Evolutionary conservation across 805 yeast species (phyloP).

Genomic region (Hermanozyma aechmeae): DNA sequence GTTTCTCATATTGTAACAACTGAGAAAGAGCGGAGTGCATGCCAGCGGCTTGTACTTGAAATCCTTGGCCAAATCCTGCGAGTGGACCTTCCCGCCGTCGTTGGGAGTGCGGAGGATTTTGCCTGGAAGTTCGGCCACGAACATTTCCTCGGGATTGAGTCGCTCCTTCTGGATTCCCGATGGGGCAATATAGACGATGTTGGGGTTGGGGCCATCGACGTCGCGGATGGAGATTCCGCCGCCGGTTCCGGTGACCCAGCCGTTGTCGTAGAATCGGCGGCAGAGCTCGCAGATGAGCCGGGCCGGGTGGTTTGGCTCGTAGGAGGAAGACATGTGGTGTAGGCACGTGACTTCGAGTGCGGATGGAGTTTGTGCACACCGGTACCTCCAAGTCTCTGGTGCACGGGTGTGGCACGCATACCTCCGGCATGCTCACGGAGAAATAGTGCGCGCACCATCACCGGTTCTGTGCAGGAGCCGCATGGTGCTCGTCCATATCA

Average conservation of each 20-base stretch:
- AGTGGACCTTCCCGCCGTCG: constrained; percentile 13
- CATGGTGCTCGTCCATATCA: too few species aligned
- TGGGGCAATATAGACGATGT: constrained; percentile 71
- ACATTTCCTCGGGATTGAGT: constrained; percentile 73
- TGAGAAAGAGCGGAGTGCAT: constrained; percentile 81
- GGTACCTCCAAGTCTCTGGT: too few species aligned
- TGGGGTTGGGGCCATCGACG: constrained; percentile 29
- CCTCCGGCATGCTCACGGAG: too few species aligned
- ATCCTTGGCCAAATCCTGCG: constrained; percentile 24
- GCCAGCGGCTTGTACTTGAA: constrained; percentile 76
- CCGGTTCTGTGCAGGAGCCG: too few species aligned
- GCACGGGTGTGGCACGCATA: too few species aligned
- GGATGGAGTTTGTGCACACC: too few species aligned
- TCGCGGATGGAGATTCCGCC: constrained; percentile 82
- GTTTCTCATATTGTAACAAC: constrained; percentile 54
- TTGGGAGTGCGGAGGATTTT: constrained; percentile 54
- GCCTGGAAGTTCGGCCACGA: constrained; percentile 54
- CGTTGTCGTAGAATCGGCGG: constrained; percentile 61
- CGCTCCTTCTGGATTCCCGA: constrained; percentile 95
- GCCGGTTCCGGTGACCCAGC: constrained; percentile 95
- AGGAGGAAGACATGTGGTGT: too few species aligned
- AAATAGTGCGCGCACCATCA: too few species aligned
- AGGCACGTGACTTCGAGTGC: too few species aligned
- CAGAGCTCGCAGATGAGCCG: constrained; percentile 78
- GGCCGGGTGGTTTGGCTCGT: constrained; percentile 59